These are phyloP conservation scores for Alternaria conjuncta DNA, from an alignment of 2,329 filamentous ascomycete species.

Conservation along the genomic window DNA sequence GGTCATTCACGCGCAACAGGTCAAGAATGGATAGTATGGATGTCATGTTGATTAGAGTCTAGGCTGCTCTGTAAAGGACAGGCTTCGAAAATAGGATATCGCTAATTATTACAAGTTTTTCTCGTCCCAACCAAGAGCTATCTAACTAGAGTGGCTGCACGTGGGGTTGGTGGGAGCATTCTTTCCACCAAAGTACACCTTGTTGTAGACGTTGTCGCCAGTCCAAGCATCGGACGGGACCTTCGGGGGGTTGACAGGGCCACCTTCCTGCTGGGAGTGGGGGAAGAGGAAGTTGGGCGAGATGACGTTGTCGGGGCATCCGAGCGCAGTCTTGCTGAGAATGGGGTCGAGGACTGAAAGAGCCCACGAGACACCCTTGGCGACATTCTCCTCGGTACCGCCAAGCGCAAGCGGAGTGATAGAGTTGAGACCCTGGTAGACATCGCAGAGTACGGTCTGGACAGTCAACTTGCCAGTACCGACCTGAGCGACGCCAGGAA, in stretches of 20 bases:
- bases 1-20: not conserved
- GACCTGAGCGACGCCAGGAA: constrained; percentile 35
- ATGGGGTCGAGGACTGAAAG: constrained; percentile 38
- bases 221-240: constrained; percentile 29
- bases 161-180: constrained; percentile 30
- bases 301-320: constrained; percentile 38
- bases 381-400: constrained; percentile 27
- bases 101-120: not conserved
- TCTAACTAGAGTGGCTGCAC: constrained; percentile 4
- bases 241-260: constrained; percentile 35
- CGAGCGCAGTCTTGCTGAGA: constrained; percentile 38
- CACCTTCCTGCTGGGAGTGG: constrained; percentile 33
- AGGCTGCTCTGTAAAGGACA: not conserved
- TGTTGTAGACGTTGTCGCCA: constrained; percentile 47
- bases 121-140: not conserved
- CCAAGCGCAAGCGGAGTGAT: constrained; percentile 42
- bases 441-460: constrained; percentile 42
- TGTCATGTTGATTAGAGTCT: not conserved
- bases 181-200: constrained; percentile 37
- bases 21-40: not conserved
- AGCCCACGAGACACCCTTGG: constrained; percentile 36
- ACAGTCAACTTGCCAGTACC: constrained; percentile 41
- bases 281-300: constrained; percentile 41
- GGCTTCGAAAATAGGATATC: not conserved
- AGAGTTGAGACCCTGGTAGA: constrained; percentile 46